Evolutionary conservation across 257 asterid species (phyloP).

Genomic region (Solanum okadae): DNA sequence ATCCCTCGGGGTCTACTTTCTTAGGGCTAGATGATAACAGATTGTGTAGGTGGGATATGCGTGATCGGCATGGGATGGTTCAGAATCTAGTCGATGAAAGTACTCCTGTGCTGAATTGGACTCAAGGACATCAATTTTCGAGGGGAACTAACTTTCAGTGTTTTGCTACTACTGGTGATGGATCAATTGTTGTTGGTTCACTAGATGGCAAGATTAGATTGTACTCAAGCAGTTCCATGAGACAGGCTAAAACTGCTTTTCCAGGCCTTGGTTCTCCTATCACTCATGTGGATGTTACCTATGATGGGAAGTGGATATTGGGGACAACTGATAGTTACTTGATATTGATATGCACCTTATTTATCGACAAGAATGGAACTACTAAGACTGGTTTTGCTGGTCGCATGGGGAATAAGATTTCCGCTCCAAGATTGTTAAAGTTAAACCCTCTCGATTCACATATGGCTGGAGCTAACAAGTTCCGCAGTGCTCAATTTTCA

Average conservation of each 20-base stretch:
- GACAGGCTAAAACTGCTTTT: constrained; percentile 95
- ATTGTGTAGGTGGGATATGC: constrained; percentile 97
- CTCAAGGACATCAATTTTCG: constrained; percentile 95
- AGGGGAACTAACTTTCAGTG: constrained; percentile 96
- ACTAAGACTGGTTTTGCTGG: constrained; percentile 82
- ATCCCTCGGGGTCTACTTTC: constrained; percentile 92
- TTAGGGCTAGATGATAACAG: constrained; percentile 91
- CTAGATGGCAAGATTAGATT: constrained; percentile 93
- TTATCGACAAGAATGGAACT: constrained; percentile 79
- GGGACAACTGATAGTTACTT: constrained; percentile 89
- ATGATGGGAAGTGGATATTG: constrained; percentile 92
- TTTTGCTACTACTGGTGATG: constrained; percentile 97
- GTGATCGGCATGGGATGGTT: constrained; percentile 78
- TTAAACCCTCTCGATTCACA: constrained; percentile 76
- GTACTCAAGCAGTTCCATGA: constrained; percentile 82
- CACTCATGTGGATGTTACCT: constrained; percentile 93
- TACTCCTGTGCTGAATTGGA: constrained; percentile 92
- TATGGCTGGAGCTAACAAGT: constrained; percentile 78
- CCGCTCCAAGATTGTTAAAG: constrained; percentile 90
- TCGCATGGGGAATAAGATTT: constrained; percentile 75
- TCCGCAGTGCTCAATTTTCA: constrained; percentile 88
- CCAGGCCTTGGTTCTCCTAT: constrained; percentile 95
- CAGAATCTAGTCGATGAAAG: constrained; percentile 62
- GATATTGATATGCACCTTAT: constrained; percentile 71
- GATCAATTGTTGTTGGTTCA: constrained; percentile 91